phyloP scores from a whole-genome alignment of 2,329 filamentous ascomycete species.

The Aspergillus eucalypticola region DNA sequence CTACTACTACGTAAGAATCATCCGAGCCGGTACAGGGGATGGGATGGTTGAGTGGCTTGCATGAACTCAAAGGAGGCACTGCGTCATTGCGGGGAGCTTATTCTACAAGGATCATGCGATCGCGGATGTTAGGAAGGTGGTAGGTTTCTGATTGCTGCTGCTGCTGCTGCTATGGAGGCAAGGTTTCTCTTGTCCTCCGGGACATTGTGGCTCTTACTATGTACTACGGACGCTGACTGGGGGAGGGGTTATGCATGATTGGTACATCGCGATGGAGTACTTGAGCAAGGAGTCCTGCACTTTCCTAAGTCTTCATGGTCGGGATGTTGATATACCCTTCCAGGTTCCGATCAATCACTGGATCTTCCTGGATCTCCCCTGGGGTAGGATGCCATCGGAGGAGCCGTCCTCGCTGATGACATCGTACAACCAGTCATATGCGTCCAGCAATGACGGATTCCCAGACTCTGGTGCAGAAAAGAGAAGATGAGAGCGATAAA shows the following conservation, averaged over 20 bases:
- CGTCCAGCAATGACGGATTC: slow-evolving; percentile 24
- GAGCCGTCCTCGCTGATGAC: slow-evolving; percentile 30
- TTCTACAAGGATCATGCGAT: neutral
- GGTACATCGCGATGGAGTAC: slow-evolving; percentile 28
- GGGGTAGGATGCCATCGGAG: slow-evolving; percentile 35
- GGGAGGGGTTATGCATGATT: slow-evolving; percentile 19
- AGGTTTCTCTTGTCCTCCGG: slow-evolving; percentile 29
- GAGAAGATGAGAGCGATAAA: slow-evolving; percentile 31
- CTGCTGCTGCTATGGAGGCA: slow-evolving; percentile 14
- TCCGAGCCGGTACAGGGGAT: neutral
- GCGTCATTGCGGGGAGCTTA: too few species aligned
- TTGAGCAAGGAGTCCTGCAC: slow-evolving; percentile 27
- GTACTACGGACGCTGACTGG: slow-evolving; percentile 26
- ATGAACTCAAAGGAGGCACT: neutral
- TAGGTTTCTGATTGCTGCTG: slow-evolving; percentile 23
- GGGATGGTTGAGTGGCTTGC: neutral
- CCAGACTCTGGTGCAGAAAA: slow-evolving; percentile 26
- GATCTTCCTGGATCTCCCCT: slow-evolving; percentile 19
- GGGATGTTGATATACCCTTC: slow-evolving; percentile 29
- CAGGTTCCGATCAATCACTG: slow-evolving; percentile 26
- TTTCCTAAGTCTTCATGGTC: slow-evolving; percentile 28
- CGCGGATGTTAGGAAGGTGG: neutral
- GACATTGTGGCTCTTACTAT: slow-evolving; percentile 31
- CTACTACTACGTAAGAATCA: neutral
- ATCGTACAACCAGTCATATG: slow-evolving; percentile 30